Conservation (phyloP, 1,139 yeast genomes). For the Saccharomyces pastorianus region DNA sequence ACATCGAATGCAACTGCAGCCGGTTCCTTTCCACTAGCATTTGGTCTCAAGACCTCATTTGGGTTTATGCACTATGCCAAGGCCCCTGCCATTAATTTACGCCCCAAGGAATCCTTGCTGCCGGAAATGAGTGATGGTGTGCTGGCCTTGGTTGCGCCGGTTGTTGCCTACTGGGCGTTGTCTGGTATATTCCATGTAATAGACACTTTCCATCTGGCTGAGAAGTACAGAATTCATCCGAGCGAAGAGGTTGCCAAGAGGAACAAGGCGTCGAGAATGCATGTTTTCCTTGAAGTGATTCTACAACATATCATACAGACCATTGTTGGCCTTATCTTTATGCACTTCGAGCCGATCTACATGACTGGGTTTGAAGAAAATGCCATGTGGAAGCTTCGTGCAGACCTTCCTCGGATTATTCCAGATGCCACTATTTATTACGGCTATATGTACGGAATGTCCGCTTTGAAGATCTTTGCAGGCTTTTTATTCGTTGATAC, state of each 20-base stretch:
- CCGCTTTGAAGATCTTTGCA: conserved; percentile 44
- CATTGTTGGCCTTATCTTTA: conserved; percentile 50
- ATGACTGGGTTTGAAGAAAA: conserved; percentile 66
- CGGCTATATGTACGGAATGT: conserved; percentile 52
- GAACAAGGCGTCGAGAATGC: conserved; percentile 61
- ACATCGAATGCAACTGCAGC: conserved; percentile 2
- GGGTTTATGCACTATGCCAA: conserved; percentile 18
- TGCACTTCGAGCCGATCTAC: conserved; percentile 52
- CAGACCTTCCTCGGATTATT: conserved; percentile 33
- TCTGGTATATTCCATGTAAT: conserved; percentile 66
- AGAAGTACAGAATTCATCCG: conserved; percentile 81
- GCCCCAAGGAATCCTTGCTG: conserved; percentile 12
- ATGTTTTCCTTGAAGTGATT: conserved; percentile 73
- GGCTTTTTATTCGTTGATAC: conserved; percentile 79
- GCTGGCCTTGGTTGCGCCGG: conserved; percentile 65
- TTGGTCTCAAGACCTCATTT: conserved; percentile 11
- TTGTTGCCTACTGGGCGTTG: conserved; percentile 75
- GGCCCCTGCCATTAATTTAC: conserved; percentile 13
- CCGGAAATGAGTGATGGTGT: conserved; percentile 46
- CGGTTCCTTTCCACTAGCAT: conserved; percentile 7
- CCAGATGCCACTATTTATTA: conserved; percentile 42
- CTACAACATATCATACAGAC: conserved; percentile 81
- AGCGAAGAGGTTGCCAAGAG: conserved; percentile 70
- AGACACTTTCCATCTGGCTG: conserved; percentile 68
- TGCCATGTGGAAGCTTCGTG: conserved; percentile 59